Base-by-base conservation (phyloP, 805 yeast genomes). In the Candida vartiovaarae region DNA sequence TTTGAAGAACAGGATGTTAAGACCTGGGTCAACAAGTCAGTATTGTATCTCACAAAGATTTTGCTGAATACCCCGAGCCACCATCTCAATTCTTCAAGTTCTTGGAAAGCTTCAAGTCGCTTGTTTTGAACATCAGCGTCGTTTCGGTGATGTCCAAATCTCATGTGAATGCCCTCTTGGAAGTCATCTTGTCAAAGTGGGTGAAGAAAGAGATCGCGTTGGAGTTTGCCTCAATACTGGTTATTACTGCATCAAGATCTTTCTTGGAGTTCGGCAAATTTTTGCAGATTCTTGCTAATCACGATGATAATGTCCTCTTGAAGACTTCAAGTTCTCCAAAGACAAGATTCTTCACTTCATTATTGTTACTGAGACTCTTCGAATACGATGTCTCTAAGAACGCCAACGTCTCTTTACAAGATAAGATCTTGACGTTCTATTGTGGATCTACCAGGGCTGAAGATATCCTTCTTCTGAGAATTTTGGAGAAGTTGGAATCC, bases 221-320 rank as follows among this genome's bases (percentile, higher is more conserved):
- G 50, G 66, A 71, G 34, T 75, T 80, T 54, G 64, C 68, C 3
- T 51, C 64, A 34, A 47, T 76, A 1, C 20, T 70, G 6, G 53
- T 78, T 11, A 45, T 70, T 34, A 51, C 67, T 2, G 71, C 71
- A 2, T 53, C 62, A 1, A 63, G 58, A 34, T 60, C 58, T 27
- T 54, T 52, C 20, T 62, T 73, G 38, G 72, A 76, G 27, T 68
- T 61, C 51, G 70, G 67, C 20, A 82, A 73, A 52, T 66, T 79
- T 38, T 60, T 88, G 8, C 95, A 86, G 54, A 70, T 84, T 8
- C 66, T 83, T 32, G 50, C 84, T 23, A 80, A 76, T 56, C 80
- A 78, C 54, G 74, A 70, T 2, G 45, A 55, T 2, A 73, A 66
- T 40, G 51, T 56, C 0, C 63, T 78, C 35, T 48, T 45, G 11